phyloP scores from a whole-genome alignment of 805 yeast genomes.

The Ascoidea asiatica region DNA sequence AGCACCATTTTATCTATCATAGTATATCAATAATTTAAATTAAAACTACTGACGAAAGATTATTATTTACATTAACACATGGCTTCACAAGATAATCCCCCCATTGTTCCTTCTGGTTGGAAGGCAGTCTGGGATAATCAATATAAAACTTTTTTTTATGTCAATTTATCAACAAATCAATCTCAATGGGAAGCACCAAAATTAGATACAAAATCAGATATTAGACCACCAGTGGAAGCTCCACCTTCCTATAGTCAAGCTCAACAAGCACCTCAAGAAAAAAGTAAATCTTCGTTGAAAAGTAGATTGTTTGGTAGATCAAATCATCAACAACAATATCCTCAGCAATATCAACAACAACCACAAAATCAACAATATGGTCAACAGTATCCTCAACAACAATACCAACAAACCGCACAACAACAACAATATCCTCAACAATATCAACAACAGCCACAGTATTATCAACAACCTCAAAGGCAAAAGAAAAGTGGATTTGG shows the following conservation, averaged over 20 bases:
- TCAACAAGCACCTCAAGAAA: constrained; percentile 11
- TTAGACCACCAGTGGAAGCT: constrained; percentile 1
- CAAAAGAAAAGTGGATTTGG: constrained; percentile 22
- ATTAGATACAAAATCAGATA: constrained; percentile 4
- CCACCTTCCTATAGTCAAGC: constrained; percentile 10
- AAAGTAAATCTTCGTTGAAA: constrained; percentile 7
- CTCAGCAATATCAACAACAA: constrained; percentile 2
- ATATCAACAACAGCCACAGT: constrained; percentile 17
- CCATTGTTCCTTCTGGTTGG: constrained; percentile 58
- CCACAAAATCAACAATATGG: constrained; percentile 11
- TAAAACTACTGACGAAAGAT: too few relatives aligned
- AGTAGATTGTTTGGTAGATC: constrained; percentile 5
- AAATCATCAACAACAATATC: constrained; percentile 1
- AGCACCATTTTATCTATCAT: too few relatives aligned
- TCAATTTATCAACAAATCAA: constrained; percentile 52
- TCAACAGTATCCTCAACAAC: constrained; percentile 15
- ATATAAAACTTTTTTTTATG: constrained; percentile 63
- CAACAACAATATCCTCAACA: constrained; percentile 6
- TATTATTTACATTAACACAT: too few relatives aligned
- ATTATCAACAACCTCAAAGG: constrained; percentile 17
- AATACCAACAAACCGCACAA: constrained; percentile 8
- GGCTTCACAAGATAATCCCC: constrained; percentile 21
- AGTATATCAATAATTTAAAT: too few relatives aligned
- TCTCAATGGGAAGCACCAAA: constrained; percentile 89
- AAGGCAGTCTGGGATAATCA: constrained; percentile 58